Evolutionary conservation across 257 asterid species (phyloP).

Genomic region (Ilex asprella): DNA sequence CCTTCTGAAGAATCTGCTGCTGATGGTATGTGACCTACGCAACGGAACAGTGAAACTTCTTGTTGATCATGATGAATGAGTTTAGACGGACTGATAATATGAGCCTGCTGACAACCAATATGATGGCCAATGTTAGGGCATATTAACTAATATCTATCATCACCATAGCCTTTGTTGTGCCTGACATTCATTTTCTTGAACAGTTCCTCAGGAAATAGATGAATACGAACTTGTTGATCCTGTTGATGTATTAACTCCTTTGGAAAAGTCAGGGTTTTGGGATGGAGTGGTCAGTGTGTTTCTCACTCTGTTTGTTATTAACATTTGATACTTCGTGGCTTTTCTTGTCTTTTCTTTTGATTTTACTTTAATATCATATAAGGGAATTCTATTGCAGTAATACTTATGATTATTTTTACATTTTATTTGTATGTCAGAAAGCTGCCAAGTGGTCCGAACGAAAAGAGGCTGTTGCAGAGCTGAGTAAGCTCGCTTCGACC

Average conservation of each 20-base stretch:
- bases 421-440: slow-evolving; percentile 52
- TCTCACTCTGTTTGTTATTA: slow-evolving; percentile 8
- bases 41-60: neutral
- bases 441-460: slow-evolving; percentile 99
- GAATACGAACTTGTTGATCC: slow-evolving; percentile 99
- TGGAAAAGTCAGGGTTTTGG: slow-evolving; percentile 99
- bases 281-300: slow-evolving; percentile 84
- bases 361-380: neutral
- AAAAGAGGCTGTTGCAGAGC: slow-evolving; percentile 92
- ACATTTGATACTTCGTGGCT: slow-evolving; percentile 6
- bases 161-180: neutral
- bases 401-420: slow-evolving; percentile 7
- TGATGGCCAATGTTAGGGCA: slow-evolving; percentile 2
- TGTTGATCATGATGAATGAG: slow-evolving; percentile 5
- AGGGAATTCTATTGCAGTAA: slow-evolving; percentile 4
- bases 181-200: slow-evolving; percentile 27
- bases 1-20: slow-evolving; percentile 64
- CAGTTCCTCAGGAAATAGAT: slow-evolving; percentile 96
- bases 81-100: slow-evolving; percentile 10
- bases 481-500: slow-evolving; percentile 95
- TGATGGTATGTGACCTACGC: slow-evolving; percentile 49
- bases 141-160: slow-evolving; percentile 11
- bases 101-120: slow-evolving; percentile 7
- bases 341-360: slow-evolving; percentile 6
- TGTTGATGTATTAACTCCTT: slow-evolving; percentile 85